Base-by-base conservation (phyloP, 148 eudicot genomes). In the Salicornia ramosissima region DNA sequence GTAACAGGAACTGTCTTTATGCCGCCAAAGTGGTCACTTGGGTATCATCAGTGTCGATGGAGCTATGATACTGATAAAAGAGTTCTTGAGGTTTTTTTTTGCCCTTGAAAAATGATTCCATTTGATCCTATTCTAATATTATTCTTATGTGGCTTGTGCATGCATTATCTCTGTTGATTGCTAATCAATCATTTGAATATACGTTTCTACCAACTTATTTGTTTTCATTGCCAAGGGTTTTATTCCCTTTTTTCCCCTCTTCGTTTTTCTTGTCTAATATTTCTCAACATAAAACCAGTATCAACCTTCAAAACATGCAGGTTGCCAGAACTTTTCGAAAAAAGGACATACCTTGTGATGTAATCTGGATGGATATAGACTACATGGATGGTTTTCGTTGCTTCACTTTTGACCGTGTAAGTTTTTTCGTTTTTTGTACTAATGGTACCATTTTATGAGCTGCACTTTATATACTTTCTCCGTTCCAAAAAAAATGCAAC, bases 11-110 rank as follows among this genome's bases (percentile, higher is more conserved):
- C 96, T 81, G 84, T 86, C 12, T 91, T 87, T 80, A 94, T 94
- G 99, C 99, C 99, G 1, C 99, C 99, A 56, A 94, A 94, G 83
- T 94, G 99, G 99, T 81, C 99, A 30, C 80, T 94, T 36, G 97
- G 99, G 4, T 94, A 94, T 79, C 99, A 94, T 43, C 99, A 94
- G 75, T 94, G 96, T 68, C 97, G 97, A 16, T 94, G 99, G 99
- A 94, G 99, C 85, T 94, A 94, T 78, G 65, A 42, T 46, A 76
- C 97, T 77, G 93, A 86, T 78, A 80, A 83, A 60, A 83, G 91
- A 82, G 97, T 91, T 81, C 95, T 86, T 59, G 96, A 94, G 97
- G 99, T 94, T 75, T 31, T 77, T 77, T 39, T 45, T 57, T 8
- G 31, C 68, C 63, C 25, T 15, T 57, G 39, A 31, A 34, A 53